These are phyloP conservation scores for Hypoxylon sp. DNA, from an alignment of 2,329 filamentous ascomycete species.

Conservation along the genomic window DNA sequence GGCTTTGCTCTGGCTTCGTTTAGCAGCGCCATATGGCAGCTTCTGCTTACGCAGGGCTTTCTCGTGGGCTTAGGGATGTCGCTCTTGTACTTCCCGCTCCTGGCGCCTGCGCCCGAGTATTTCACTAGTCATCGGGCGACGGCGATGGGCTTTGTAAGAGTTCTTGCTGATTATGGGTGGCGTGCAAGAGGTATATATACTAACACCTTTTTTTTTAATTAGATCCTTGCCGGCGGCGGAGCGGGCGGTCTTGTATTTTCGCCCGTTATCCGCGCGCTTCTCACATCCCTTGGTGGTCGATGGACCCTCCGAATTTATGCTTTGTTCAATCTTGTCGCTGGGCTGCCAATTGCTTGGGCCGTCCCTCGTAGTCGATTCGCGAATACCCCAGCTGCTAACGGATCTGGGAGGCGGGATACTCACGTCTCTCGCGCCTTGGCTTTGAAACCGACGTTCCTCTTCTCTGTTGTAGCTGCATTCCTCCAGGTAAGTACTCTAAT, in stretches of 20 bases:
- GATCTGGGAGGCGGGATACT: constrained; percentile 44
- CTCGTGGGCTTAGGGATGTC: constrained; percentile 55
- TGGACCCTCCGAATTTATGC: constrained; percentile 55
- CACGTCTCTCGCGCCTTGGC: constrained; percentile 51
- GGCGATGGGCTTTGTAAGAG: constrained; percentile 54
- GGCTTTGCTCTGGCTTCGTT: constrained; percentile 55
- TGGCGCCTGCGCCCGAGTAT: constrained; percentile 58
- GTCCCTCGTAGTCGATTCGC: constrained; percentile 52
- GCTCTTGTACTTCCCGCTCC: constrained; percentile 54
- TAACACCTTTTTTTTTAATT: no score
- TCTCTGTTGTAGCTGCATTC: constrained; percentile 53
- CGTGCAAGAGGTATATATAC: no score
- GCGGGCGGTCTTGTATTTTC: constrained; percentile 54
- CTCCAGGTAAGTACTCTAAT: constrained; percentile 44
- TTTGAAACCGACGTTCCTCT: constrained; percentile 51
- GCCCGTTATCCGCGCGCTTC: constrained; percentile 51
- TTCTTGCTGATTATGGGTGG: constrained; percentile 21
- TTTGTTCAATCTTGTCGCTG: constrained; percentile 49
- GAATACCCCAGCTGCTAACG: constrained; percentile 30
- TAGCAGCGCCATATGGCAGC: constrained; percentile 50
- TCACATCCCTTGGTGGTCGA: constrained; percentile 53
- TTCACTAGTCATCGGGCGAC: constrained; percentile 57
- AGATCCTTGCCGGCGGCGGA: constrained; percentile 53
- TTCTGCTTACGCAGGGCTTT: constrained; percentile 55
- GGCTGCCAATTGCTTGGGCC: constrained; percentile 52